phyloP scores from a whole-genome alignment of 2,329 filamentous ascomycete species.

The Diplocarpon mali region DNA sequence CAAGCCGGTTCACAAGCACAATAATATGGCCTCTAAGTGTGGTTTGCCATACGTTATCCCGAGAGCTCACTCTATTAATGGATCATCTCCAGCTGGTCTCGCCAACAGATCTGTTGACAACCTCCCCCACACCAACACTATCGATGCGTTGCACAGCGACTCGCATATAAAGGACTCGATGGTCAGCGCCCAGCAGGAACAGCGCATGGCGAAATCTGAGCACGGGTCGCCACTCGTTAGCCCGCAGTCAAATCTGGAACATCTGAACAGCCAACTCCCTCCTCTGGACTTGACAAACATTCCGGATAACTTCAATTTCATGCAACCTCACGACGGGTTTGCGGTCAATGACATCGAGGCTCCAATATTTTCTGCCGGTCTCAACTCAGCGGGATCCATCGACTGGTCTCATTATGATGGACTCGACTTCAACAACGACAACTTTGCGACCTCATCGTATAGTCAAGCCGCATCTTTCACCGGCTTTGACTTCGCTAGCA shows the following conservation, averaged over 20 bases:
- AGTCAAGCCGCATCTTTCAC: constrained; percentile 43
- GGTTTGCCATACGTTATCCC: constrained; percentile 47
- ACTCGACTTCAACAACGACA: constrained; percentile 38
- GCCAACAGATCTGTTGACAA: constrained; percentile 37
- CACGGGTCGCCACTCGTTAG: constrained; percentile 47
- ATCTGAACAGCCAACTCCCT: constrained; percentile 41
- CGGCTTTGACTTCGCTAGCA: constrained; percentile 42
- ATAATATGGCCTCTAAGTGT: constrained; percentile 48
- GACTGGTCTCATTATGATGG: constrained; percentile 43
- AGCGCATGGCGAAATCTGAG: constrained; percentile 48
- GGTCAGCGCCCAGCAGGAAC: constrained; percentile 30
- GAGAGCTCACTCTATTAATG: constrained; percentile 45
- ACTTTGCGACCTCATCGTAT: constrained; percentile 43
- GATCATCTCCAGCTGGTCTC: constrained; percentile 36
- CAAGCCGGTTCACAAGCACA: constrained; percentile 50
- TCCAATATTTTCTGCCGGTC: constrained; percentile 50
- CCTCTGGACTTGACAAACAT: constrained; percentile 48
- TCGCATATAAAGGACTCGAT: constrained; percentile 30
- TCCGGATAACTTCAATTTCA: constrained; percentile 34
- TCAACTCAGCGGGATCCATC: constrained; percentile 41
- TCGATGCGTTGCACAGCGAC: constrained; percentile 30
- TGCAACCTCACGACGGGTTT: constrained; percentile 40
- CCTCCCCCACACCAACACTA: constrained; percentile 31
- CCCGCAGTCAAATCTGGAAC: constrained; percentile 35
- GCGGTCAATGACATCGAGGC: constrained; percentile 35